Percentiles rank a stretch among this genome's conserved stretches.
These are phyloP conservation scores for Atkinsonella texensis DNA, from an alignment of 2,329 filamentous ascomycete species.

Conservation along the genomic window DNA sequence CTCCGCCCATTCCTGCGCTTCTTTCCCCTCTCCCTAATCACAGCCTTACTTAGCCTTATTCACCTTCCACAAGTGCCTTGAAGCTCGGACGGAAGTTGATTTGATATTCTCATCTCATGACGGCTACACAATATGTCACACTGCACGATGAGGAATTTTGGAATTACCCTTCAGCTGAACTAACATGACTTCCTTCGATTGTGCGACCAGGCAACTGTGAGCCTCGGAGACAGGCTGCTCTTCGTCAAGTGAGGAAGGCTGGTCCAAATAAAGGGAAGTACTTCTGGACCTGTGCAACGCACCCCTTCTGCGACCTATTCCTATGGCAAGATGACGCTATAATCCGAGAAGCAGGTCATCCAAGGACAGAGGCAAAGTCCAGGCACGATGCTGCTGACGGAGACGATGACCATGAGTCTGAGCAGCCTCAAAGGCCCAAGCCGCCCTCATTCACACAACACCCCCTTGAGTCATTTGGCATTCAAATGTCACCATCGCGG, in stretches of 20 bases:
- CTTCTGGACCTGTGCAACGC: conserved; percentile 30
- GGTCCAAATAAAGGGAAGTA: conserved; percentile 26
- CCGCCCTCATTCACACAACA: conserved; percentile 18
- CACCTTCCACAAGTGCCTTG: background rate
- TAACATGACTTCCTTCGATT: background rate
- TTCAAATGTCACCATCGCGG: conserved; percentile 14
- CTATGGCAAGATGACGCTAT: conserved; percentile 30
- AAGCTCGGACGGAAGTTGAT: background rate
- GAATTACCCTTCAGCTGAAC: background rate
- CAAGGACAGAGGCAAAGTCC: background rate
- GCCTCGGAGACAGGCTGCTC: conserved; percentile 24
- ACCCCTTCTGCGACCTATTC: conserved; percentile 30
- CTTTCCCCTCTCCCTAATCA: background rate
- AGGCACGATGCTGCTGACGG: background rate
- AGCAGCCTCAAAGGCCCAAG: conserved; percentile 11
- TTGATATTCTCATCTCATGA: background rate
- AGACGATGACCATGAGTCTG: background rate
- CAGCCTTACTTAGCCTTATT: background rate
- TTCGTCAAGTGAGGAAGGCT: conserved; percentile 25
- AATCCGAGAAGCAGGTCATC: conserved; percentile 16
- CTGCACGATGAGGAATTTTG: background rate
- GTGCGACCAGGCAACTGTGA: conserved; percentile 28
- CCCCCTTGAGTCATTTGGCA: conserved; percentile 18
- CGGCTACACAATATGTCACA: background rate
- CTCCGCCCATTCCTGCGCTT: background rate